phyloP scores from a whole-genome alignment of 805 yeast species.

The Yarrowia sp. region DNA sequence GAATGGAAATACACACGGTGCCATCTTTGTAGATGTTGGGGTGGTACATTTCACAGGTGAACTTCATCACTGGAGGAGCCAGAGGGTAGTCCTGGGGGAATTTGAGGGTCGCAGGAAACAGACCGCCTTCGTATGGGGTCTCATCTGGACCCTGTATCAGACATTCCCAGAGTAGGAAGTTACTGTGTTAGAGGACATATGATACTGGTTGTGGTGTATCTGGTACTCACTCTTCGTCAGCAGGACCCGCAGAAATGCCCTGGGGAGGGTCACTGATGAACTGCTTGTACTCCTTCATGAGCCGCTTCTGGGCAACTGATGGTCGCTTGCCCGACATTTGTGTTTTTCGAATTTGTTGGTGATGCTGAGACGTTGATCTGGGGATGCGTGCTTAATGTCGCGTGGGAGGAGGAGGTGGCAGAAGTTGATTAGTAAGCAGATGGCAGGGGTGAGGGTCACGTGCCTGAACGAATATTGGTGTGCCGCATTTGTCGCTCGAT shows the following conservation, averaged over 20 bases:
- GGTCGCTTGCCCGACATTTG: slow-evolving; percentile 21
- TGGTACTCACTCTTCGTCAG: slow-evolving; percentile 55
- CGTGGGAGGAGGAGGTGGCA: background rate
- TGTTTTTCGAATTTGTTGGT: background rate
- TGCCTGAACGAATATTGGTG: no score
- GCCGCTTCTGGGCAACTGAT: slow-evolving; percentile 42
- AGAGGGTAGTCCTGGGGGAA: slow-evolving; percentile 81
- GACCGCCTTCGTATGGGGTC: slow-evolving; percentile 83
- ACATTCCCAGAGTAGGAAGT: slow-evolving; percentile 81
- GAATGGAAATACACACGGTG: slow-evolving; percentile 89
- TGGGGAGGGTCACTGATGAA: slow-evolving; percentile 85
- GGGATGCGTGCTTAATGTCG: slow-evolving; percentile 25
- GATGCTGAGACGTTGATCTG: slow-evolving; percentile 19
- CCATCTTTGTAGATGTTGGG: slow-evolving; percentile 95
- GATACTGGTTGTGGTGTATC: background rate
- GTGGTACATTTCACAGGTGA: slow-evolving; percentile 80
- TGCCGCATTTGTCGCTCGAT: no score
- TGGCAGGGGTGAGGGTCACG: no score
- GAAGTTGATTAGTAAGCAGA: slow-evolving; percentile 13
- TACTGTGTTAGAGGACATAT: slow-evolving; percentile 32
- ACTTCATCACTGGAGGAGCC: slow-evolving; percentile 72
- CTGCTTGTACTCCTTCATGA: slow-evolving; percentile 86
- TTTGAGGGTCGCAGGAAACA: slow-evolving; percentile 70
- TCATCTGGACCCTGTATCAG: slow-evolving; percentile 78
- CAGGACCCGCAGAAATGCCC: slow-evolving; percentile 93